Percentiles rank a stretch among this genome's conserved stretches.
Evolutionary conservation across 495 filamentous ascomycete genomes (phyloP).

Genomic region (Penicillium robsamsonii): DNA sequence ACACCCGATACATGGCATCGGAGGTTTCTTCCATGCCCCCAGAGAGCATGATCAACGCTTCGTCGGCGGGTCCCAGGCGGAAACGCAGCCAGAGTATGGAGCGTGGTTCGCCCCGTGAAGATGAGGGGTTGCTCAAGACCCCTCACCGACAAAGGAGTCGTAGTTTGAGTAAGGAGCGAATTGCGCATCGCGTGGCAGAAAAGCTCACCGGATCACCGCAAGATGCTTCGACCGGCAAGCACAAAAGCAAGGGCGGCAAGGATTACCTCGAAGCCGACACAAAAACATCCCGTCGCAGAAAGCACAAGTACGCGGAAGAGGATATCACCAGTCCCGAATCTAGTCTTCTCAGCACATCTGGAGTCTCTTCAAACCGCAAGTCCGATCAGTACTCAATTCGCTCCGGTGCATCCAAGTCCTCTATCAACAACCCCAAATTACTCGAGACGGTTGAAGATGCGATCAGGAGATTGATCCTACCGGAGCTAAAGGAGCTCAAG

Average conservation of each 20-base stretch:
- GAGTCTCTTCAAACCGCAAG: conserved; percentile 64
- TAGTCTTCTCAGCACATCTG: conserved; percentile 67
- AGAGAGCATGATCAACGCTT: conserved; percentile 81
- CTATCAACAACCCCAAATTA: conserved; percentile 93
- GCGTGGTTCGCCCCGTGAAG: conserved; percentile 43
- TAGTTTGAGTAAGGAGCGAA: conserved; percentile 71
- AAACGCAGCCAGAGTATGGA: conserved; percentile 59
- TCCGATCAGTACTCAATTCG: conserved; percentile 75
- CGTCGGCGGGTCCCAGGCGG: conserved; percentile 46
- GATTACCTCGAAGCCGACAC: conserved; percentile 57
- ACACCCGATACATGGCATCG: conserved; percentile 64
- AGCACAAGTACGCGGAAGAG: conserved; percentile 59
- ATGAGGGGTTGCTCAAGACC: conserved; percentile 61
- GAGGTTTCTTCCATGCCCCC: conserved; percentile 90
- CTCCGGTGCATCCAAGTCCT: conserved; percentile 76
- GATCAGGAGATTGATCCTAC: conserved; percentile 85
- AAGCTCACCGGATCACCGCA: conserved; percentile 55
- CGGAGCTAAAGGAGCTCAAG: conserved; percentile 87
- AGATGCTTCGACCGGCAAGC: conserved; percentile 49
- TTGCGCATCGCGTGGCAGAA: conserved; percentile 68
- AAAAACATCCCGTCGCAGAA: conserved; percentile 59
- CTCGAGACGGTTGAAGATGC: conserved; percentile 95
- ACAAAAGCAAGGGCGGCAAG: conserved; percentile 57
- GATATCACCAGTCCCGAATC: conserved; percentile 70
- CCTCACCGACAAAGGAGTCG: conserved; percentile 64